Evolutionary conservation across 139 green algal genomes (phyloP), one percentile per base, ranked within the genome.

Genomic region (Bryopsis sp.): DNA sequence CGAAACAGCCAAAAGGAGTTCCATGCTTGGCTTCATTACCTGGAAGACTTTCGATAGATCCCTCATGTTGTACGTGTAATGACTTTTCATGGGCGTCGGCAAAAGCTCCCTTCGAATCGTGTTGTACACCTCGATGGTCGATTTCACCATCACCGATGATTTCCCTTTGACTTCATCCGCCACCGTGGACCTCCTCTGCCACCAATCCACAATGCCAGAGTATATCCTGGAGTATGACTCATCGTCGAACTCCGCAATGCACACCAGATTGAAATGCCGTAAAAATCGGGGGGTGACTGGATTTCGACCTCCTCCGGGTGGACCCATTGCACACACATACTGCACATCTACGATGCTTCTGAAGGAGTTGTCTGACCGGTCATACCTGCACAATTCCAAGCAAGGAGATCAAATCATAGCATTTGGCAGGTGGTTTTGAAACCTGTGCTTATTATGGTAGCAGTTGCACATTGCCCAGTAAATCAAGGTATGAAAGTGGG

Each of bases 11-110:
- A n/a, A n/a, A n/a, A n/a, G n/a, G n/a, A n/a, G n/a, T n/a, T n/a
- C n/a, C n/a, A n/a, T n/a, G n/a, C n/a, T n/a, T 19, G 43, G 43
- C 43, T 19, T 54, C 43, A 11, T 11, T 54, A 54, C 79, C 48
- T 85, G 78, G 71, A 85, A 81, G 5, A 86, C 79, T 68, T 86
- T 89, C 70, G 64, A 77, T 31, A 92, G 73, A 75, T 92, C 86
- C 58, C 85, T 75, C 79, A 92, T 82, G 84, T 92, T 92, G 84
- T 87, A 92, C 19, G 75, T 85, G 78, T 92, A 93, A 76, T 93
- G 84, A 61, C 64, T 79, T 80, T 90, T 90, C 47, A 77, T 67
- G 48, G 83, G 85, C 47, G 85, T 91, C 37, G 82, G 80, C 50
- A 86, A 72, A 58, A 88, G 73, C 81, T 86, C 78, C 28, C 68